These are phyloP conservation scores for Linanthus parryae DNA, from an alignment of 148 eudicot species.

Conservation along the genomic window DNA sequence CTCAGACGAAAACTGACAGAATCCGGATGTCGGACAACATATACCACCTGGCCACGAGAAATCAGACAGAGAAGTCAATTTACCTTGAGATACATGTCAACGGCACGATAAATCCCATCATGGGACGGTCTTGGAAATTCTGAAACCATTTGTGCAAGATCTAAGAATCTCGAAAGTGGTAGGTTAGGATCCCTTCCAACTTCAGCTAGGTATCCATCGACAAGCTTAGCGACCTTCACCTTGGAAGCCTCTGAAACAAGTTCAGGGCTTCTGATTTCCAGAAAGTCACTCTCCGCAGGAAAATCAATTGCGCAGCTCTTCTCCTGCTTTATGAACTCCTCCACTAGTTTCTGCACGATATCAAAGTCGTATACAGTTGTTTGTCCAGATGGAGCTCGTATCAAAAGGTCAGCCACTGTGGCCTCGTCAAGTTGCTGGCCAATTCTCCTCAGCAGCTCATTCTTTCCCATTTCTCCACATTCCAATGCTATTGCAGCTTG, in stretches of 20 bases:
- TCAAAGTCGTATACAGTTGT: constrained; percentile 48
- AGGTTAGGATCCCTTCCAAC: constrained; percentile 63
- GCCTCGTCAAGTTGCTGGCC: constrained; percentile 81
- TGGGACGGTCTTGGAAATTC: constrained; percentile 58
- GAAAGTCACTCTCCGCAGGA: constrained; percentile 41
- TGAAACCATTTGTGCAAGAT: constrained; percentile 64
- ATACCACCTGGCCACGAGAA: no score
- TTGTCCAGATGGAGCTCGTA: constrained; percentile 48
- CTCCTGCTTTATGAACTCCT: constrained; percentile 56
- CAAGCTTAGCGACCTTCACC: constrained; percentile 72
- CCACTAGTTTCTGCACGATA: constrained; percentile 48
- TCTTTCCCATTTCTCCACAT: constrained; percentile 53
- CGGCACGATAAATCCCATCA: constrained; percentile 90
- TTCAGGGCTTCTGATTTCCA: constrained; percentile 31
- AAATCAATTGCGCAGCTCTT: constrained; percentile 14
- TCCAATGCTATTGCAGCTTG: constrained; percentile 46
- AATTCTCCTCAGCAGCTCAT: constrained; percentile 43
- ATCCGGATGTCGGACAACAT: no score
- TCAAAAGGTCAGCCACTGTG: constrained; percentile 56
- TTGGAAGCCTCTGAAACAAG: constrained; percentile 52
- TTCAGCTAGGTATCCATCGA: constrained; percentile 83
- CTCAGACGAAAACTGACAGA: no score
- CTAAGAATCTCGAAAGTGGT: constrained; percentile 46
- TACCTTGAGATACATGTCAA: constrained; percentile 95
- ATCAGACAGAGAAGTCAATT: constrained; percentile 1